Evolutionary conservation across 495 filamentous ascomycete genomes (phyloP).

Genomic region (Pyronema omphalodes): DNA sequence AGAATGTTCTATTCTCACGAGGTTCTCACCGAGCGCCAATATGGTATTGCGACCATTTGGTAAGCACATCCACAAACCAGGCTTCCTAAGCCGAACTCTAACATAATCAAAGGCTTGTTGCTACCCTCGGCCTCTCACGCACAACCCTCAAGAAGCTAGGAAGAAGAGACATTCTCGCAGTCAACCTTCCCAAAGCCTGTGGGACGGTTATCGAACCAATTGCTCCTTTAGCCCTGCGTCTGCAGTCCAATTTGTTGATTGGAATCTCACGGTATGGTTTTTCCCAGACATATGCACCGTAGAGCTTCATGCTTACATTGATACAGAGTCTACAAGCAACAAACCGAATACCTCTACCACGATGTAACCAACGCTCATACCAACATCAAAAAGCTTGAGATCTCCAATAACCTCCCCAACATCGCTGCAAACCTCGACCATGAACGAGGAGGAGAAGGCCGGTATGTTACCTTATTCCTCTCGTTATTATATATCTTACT

Average conservation of each 20-base stretch:
- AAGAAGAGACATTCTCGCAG: constrained; percentile 73
- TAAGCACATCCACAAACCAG: constrained; percentile 23
- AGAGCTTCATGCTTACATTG: not conserved
- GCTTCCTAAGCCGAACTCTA: not conserved
- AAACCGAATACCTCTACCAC: constrained; percentile 65
- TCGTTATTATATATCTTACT: not conserved
- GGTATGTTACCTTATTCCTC: constrained; percentile 31
- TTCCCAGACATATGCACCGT: constrained; percentile 1
- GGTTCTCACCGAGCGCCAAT: constrained; percentile 63
- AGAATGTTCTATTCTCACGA: constrained; percentile 27
- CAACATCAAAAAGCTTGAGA: constrained; percentile 40
- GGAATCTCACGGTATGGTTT: constrained; percentile 11
- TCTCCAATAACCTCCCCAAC: constrained; percentile 18
- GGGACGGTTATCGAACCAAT: constrained; percentile 65
- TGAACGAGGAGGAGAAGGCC: constrained; percentile 47
- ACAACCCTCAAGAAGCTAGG: constrained; percentile 56
- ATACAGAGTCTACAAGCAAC: constrained; percentile 57
- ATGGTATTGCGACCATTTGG: constrained; percentile 92
- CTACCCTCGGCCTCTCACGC: constrained; percentile 57
- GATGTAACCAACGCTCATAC: constrained; percentile 63
- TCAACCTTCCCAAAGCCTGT: constrained; percentile 74
- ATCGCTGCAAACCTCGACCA: constrained; percentile 41
- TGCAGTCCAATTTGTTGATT: constrained; percentile 76
- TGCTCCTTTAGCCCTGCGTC: constrained; percentile 74
- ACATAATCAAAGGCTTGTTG: constrained; percentile 53